Conservation (phyloP, 164 flowering plant species). For the Tetrastigma voinierianum region DNA sequence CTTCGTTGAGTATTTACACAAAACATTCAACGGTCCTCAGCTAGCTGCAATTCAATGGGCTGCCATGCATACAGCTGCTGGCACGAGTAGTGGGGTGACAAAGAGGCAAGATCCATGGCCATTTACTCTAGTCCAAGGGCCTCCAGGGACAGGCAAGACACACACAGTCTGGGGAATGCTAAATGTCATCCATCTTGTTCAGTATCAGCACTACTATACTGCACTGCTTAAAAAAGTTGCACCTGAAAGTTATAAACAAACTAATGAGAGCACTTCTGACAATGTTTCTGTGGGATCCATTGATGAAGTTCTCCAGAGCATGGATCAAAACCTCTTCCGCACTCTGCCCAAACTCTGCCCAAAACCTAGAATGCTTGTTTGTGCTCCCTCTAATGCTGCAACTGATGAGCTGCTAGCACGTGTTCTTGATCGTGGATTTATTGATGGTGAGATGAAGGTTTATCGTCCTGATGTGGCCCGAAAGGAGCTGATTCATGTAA, state of each 20-base stretch:
- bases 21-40: conserved; percentile 84
- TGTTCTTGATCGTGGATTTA: conserved; percentile 96
- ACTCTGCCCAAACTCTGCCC: conserved; percentile 92
- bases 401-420: conserved; percentile 94
- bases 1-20: conserved; percentile 73
- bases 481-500: conserved; percentile 92
- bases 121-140: conserved; percentile 96
- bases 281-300: conserved; percentile 65
- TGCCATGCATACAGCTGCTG: conserved; percentile 97
- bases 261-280: conserved; percentile 57
- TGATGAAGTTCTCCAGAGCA: conserved; percentile 89
- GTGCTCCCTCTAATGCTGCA: conserved; percentile 99
- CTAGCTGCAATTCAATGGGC: conserved; percentile 97
- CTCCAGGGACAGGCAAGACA: conserved; percentile 98
- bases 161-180: conserved; percentile 99
- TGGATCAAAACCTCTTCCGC: conserved; percentile 91
- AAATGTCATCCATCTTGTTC: conserved; percentile 95
- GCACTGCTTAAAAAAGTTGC: conserved; percentile 89
- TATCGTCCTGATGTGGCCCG: conserved; percentile 97
- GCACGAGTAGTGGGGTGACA: conserved; percentile 61
- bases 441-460: conserved; percentile 98
- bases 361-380: conserved; percentile 95
- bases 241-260: conserved; percentile 87
- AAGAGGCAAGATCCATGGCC: conserved; percentile 99
- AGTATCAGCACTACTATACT: conserved; percentile 90